Evolutionary conservation across 306 rosid species (phyloP).

Genomic region (Lotus japonicus): DNA sequence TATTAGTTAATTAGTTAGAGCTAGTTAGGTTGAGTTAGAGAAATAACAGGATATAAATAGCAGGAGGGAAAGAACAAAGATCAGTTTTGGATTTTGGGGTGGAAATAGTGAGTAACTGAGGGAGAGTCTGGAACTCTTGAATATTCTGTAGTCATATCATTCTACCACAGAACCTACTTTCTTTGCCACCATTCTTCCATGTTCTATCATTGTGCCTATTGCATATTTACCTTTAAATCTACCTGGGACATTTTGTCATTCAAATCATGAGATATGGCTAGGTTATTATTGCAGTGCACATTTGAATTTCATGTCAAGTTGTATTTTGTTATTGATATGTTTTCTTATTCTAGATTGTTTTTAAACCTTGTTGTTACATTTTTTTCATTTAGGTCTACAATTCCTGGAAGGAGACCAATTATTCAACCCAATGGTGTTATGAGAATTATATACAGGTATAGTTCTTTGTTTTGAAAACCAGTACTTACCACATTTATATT

Average conservation of each 20-base stretch:
- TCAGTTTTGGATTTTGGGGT: too few relatives aligned
- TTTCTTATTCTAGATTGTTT: conserved; percentile 1
- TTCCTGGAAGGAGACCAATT: conserved; percentile 98
- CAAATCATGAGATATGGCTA: too few relatives aligned
- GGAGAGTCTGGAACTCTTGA: too few relatives aligned
- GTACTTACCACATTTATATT: neutral
- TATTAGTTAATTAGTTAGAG: neutral
- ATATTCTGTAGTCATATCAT: too few relatives aligned
- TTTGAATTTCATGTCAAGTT: neutral
- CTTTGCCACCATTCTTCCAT: neutral
- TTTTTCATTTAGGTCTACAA: conserved; percentile 52
- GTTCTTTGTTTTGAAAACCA: neutral
- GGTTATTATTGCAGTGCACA: neutral
- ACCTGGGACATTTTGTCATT: too few relatives aligned
- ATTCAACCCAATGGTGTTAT: conserved; percentile 93
- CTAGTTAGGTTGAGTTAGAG: too few relatives aligned
- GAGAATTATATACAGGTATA: conserved; percentile 89
- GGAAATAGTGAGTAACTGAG: too few relatives aligned
- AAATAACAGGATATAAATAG: too few relatives aligned
- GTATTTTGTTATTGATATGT: neutral
- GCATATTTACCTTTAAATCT: neutral
- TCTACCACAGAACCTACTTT: too few relatives aligned
- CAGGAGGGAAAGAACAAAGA: too few relatives aligned
- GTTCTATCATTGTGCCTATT: neutral
- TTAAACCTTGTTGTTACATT: neutral